Evolutionary conservation across 345 rosid species (phyloP).

Genomic region (Euphorbia pulcherrima): DNA sequence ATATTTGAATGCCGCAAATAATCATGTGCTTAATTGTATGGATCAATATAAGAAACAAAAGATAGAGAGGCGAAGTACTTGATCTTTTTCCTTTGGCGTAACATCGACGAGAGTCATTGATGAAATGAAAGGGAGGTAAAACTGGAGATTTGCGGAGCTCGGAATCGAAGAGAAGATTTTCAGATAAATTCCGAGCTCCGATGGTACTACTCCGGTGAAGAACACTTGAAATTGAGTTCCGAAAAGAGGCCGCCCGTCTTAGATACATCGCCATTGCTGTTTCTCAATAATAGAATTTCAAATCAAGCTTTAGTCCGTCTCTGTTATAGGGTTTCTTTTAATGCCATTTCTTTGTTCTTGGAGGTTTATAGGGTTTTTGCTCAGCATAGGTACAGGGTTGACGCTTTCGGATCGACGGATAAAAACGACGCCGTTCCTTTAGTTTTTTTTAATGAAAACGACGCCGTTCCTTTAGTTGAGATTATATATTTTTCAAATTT

Average conservation of each 20-base stretch:
- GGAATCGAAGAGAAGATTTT: slow-evolving; percentile 14
- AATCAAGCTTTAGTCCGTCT: not conserved
- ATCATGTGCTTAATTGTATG: not conserved
- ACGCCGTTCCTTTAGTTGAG: too few species aligned
- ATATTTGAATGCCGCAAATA: not conserved
- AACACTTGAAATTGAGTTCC: slow-evolving; percentile 28
- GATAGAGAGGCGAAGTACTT: slow-evolving; percentile 34
- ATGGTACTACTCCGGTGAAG: slow-evolving; percentile 27
- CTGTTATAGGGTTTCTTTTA: slow-evolving; percentile 2
- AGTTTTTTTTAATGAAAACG: too few species aligned
- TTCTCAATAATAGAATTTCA: not conserved
- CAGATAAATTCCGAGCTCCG: slow-evolving; percentile 34
- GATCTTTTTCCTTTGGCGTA: slow-evolving; percentile 76
- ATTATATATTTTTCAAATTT: too few species aligned
- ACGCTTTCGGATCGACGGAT: too few species aligned
- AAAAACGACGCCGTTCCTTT: too few species aligned
- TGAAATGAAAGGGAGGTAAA: slow-evolving; percentile 27
- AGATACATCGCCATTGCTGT: slow-evolving; percentile 50
- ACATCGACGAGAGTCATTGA: slow-evolving; percentile 48
- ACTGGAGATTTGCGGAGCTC: slow-evolving; percentile 10
- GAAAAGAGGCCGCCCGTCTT: slow-evolving; percentile 42
- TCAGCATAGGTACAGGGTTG: too few species aligned
- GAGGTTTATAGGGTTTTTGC: not conserved
- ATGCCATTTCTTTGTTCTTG: too few species aligned
- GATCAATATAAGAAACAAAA: not conserved